phyloP scores from a whole-genome alignment of 2,329 filamentous ascomycete genomes.

The Plenodomus biglobosus region DNA sequence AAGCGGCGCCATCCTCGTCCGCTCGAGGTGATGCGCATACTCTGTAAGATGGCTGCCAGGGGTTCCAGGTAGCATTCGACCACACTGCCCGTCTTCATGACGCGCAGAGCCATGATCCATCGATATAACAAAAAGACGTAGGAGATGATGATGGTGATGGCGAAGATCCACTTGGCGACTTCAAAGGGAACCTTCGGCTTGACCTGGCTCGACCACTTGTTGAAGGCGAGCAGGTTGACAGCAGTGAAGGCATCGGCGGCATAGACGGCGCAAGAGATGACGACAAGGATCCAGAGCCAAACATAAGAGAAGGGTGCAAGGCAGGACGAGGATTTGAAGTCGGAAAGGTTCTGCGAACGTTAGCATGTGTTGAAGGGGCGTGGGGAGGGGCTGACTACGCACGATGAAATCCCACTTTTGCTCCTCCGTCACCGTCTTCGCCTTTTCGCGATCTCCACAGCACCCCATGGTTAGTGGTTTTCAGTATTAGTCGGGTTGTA shows the following conservation, averaged over 20 bases:
- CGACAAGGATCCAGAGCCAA: constrained; percentile 78
- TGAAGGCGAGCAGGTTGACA: constrained; percentile 84
- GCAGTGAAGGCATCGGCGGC: constrained; percentile 90
- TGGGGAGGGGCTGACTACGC: constrained; percentile 46
- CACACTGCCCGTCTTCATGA: constrained; percentile 82
- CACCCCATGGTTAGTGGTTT: constrained; percentile 36
- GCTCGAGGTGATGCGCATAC: constrained; percentile 67
- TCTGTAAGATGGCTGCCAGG: constrained; percentile 81
- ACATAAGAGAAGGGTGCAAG: constrained; percentile 77
- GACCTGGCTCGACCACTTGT: constrained; percentile 84
- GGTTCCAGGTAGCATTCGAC: constrained; percentile 90
- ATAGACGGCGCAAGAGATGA: constrained; percentile 82
- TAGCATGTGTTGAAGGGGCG: constrained; percentile 12
- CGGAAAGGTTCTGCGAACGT: constrained; percentile 52
- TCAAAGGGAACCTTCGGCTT: constrained; percentile 74
- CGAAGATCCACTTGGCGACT: constrained; percentile 93
- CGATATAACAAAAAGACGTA: constrained; percentile 80
- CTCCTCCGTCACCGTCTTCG: constrained; percentile 46
- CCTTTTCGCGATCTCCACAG: constrained; percentile 45
- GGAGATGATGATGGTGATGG: constrained; percentile 86
- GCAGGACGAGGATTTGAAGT: constrained; percentile 84
- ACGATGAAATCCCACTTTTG: constrained; percentile 89
- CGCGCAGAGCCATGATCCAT: constrained; percentile 74
- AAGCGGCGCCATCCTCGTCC: constrained; percentile 86
- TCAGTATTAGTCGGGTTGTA: constrained; percentile 32